These are phyloP conservation scores for Aspergillus sergii DNA, from an alignment of 2,329 filamentous ascomycete species.

Conservation along the genomic window DNA sequence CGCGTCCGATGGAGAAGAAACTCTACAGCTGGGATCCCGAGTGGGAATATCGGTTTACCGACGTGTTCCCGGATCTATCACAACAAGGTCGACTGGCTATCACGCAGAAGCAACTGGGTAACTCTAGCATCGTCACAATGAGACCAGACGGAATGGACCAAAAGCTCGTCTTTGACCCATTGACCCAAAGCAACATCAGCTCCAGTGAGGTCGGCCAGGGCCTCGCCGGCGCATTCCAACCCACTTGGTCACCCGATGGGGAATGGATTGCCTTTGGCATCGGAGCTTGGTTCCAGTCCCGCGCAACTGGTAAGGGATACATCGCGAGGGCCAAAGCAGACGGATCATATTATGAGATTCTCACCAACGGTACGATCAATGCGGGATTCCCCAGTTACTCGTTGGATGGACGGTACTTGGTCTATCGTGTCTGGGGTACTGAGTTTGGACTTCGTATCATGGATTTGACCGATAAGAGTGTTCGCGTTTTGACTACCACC, in stretches of 20 bases:
- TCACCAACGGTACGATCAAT: slow-evolving; percentile 40
- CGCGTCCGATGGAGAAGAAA: slow-evolving; percentile 38
- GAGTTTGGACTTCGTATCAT: slow-evolving; percentile 37
- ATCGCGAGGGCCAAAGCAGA: slow-evolving; percentile 28
- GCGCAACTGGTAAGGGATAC: slow-evolving; percentile 27
- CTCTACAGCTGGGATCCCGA: slow-evolving; percentile 45
- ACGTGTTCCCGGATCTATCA: slow-evolving; percentile 44
- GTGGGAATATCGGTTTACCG: slow-evolving; percentile 49
- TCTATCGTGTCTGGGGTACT: slow-evolving; percentile 39
- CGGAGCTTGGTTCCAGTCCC: slow-evolving; percentile 44
- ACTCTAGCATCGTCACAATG: slow-evolving; percentile 41
- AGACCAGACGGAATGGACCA: slow-evolving; percentile 31
- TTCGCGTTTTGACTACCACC: slow-evolving; percentile 35
- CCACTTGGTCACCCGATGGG: slow-evolving; percentile 43
- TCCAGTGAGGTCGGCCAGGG: slow-evolving; percentile 27
- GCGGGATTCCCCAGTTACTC: slow-evolving; percentile 46
- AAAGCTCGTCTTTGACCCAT: slow-evolving; percentile 31
- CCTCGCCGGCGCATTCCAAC: slow-evolving; percentile 44
- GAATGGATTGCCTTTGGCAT: slow-evolving; percentile 44
- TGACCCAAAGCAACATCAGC: slow-evolving; percentile 18
- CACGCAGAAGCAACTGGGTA: slow-evolving; percentile 46
- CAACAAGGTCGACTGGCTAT: slow-evolving; percentile 32
- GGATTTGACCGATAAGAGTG: slow-evolving; percentile 29
- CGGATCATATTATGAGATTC: slow-evolving; percentile 29
- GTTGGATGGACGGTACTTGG: slow-evolving; percentile 38